phyloP scores from a whole-genome alignment of 345 rosid genomes.

The Cardamine resedifolia region DNA sequence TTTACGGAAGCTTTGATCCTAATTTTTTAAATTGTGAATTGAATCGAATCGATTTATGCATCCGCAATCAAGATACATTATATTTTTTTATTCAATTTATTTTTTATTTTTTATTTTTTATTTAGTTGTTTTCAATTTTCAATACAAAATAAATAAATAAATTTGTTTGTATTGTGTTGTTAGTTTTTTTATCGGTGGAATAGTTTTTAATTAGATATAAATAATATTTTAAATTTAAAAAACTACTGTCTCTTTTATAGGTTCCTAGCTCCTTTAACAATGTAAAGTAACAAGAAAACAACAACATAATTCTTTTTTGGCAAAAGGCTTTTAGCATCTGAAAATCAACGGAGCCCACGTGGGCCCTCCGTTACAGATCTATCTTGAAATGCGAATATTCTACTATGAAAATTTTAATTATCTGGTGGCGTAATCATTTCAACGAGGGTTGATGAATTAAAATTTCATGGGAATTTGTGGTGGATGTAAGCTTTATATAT shows the following conservation, averaged over 20 bases:
- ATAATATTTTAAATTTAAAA: too few species aligned
- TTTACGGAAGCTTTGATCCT: too few species aligned
- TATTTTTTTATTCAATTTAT: too few species aligned
- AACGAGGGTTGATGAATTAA: not conserved
- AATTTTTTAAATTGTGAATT: too few species aligned
- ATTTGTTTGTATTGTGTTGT: too few species aligned
- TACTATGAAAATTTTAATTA: not conserved
- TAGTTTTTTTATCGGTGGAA: too few species aligned
- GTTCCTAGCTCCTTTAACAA: not conserved
- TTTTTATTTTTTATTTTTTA: too few species aligned
- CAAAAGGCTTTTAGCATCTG: not conserved
- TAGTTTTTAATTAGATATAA: too few species aligned
- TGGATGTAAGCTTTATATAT: not conserved
- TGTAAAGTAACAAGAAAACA: not conserved
- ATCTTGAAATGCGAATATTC: constrained; percentile 19
- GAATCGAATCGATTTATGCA: too few species aligned
- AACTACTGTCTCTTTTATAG: not conserved
- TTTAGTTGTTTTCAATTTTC: too few species aligned
- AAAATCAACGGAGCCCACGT: not conserved
- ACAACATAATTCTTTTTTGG: not conserved
- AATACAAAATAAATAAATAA: too few species aligned
- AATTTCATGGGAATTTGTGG: not conserved
- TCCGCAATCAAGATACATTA: too few species aligned
- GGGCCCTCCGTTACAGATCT: constrained; percentile 10
- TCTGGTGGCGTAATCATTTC: constrained; percentile 19